Base-by-base conservation (phyloP, 2,329 filamentous ascomycete genomes). In the Phialemonium atrogriseum region DNA sequence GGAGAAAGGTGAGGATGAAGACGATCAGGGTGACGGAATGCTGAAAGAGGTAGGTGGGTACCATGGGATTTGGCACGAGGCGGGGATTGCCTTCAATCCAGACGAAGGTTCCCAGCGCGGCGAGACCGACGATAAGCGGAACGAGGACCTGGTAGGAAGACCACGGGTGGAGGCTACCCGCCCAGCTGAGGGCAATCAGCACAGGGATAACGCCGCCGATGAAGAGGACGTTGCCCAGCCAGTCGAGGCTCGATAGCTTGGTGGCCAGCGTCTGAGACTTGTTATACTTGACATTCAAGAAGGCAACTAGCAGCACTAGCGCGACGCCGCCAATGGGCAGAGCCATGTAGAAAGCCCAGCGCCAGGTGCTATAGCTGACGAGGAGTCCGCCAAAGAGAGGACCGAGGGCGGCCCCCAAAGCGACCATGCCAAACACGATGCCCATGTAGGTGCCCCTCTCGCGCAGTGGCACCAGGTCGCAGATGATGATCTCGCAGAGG, bases 391-490 rank as follows among this genome's bases (percentile, higher is more conserved):
- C 51, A 11, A 54, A 31, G 10, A 53, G 42, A 2, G 52, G 47
- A 4, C 46, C 53, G 6, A 56, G 30, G 1, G 44, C 40, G 5
- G 47, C 47, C 1, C 58, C 61, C 3, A 62, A 31, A 2, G 44
- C 45, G 36, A 49, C 51, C 1, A 55, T 38, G 5, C 43, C 25
- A 6, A 55, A 32, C 3, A 63, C 41, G 4, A 58, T 40, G 3
- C 42, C 50, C 16, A 58, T 44, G 30, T 56, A 68, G 5, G 56
- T 54, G 3, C 60, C 58, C 28, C 68, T 47, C 33, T 68, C 48
- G 5, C 58, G 48, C 7, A 72, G 44, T 1, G 66, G 63, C 0
- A 68, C 55, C 2, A 71, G 45, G 34, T 72, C 68, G 23, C 53
- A 61, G 8, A 45, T 28, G 15, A 43, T 32, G 23, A 40, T 33